These are phyloP conservation scores for Suhomyces sp. DNA, from an alignment of 805 yeast species.

Conservation along the genomic window DNA sequence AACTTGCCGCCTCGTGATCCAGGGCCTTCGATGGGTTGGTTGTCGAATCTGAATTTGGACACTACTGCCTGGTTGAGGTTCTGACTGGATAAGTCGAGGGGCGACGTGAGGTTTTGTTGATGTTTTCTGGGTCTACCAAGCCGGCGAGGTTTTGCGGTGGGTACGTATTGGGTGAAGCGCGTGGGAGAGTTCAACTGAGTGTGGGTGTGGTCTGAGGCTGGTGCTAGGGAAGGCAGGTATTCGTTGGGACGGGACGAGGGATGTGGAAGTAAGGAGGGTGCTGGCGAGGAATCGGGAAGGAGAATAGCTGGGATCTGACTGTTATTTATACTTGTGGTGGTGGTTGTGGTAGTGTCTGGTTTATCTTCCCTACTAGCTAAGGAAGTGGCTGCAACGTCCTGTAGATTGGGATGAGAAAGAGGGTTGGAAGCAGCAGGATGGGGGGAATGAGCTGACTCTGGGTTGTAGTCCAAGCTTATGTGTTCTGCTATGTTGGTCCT, in stretches of 20 bases:
- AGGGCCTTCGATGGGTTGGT: slow-evolving; percentile 36
- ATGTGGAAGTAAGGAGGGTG: not conserved
- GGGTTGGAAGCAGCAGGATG: too few species aligned
- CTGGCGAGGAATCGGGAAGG: not conserved
- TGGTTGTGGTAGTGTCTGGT: too few species aligned
- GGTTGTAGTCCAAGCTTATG: too few species aligned
- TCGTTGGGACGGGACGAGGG: not conserved
- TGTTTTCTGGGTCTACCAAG: slow-evolving; percentile 38
- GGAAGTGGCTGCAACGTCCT: too few species aligned
- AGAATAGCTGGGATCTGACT: too few species aligned
- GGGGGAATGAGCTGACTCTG: too few species aligned
- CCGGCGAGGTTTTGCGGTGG: slow-evolving; percentile 30
- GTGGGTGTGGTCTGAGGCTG: not conserved
- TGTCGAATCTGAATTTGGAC: slow-evolving; percentile 35
- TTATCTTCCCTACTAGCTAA: too few species aligned
- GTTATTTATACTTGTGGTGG: too few species aligned
- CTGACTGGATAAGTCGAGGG: slow-evolving; percentile 22
- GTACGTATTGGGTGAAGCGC: slow-evolving; percentile 31
- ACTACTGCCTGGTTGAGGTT: slow-evolving; percentile 31
- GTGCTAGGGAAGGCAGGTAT: not conserved
- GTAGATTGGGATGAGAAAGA: too few species aligned
- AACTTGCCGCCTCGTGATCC: slow-evolving; percentile 40
- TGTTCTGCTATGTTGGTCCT: too few species aligned
- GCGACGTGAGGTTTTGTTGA: slow-evolving; percentile 16
- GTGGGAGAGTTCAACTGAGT: slow-evolving; percentile 1